A percentile compares a stretch with the other conserved stretches of the same genome.
phyloP scores from a whole-genome alignment of 306 rosid species.

The Quercus aquifolioides region DNA sequence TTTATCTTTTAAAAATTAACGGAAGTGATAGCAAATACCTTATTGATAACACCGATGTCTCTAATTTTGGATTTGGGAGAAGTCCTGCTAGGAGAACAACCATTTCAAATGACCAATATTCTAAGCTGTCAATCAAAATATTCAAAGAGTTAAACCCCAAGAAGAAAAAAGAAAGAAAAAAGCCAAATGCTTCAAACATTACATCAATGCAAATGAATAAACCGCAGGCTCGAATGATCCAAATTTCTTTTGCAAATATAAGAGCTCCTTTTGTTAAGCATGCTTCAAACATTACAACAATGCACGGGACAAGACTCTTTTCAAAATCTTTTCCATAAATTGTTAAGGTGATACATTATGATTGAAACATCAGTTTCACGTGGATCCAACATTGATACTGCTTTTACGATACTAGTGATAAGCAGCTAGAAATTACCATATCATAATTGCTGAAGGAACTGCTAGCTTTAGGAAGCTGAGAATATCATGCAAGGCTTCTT shows the following conservation, averaged over 20 bases:
- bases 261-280: too few relatives aligned
- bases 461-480: slow-evolving; percentile 48
- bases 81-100: slow-evolving; percentile 66
- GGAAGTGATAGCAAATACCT: slow-evolving; percentile 28
- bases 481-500: slow-evolving; percentile 45
- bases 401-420: neutral
- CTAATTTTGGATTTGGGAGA: slow-evolving; percentile 49
- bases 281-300: too few relatives aligned
- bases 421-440: slow-evolving; percentile 35
- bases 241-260: neutral
- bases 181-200: neutral
- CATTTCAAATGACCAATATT: slow-evolving; percentile 63
- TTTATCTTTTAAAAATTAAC: neutral
- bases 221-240: neutral
- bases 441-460: slow-evolving; percentile 58
- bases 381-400: too few relatives aligned
- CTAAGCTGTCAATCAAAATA: slow-evolving; percentile 37
- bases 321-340: too few relatives aligned
- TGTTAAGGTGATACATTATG: too few relatives aligned
- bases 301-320: too few relatives aligned
- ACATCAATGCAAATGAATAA: neutral
- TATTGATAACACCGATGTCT: slow-evolving; percentile 59
- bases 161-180: neutral
- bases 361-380: too few relatives aligned
- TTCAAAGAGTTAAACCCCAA: neutral